phyloP scores from a whole-genome alignment of 1,284 basidiomycete genomes.

The Apiotrichum porosum region DNA sequence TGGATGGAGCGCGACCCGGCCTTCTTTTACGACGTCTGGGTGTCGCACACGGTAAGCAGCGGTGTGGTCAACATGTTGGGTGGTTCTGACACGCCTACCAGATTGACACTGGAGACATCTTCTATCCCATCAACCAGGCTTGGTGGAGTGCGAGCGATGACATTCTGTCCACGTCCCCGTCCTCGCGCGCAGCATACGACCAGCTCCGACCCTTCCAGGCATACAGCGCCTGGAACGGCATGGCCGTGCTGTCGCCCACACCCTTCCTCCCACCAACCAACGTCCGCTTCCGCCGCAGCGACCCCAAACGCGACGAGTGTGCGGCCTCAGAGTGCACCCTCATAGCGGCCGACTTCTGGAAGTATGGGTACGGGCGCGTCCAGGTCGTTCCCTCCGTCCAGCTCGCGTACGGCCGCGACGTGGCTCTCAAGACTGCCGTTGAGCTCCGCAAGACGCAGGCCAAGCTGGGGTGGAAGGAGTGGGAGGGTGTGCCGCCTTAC shows the following conservation, averaged over 20 bases:
- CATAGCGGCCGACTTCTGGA: conserved; percentile 47
- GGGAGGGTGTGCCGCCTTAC: conserved; percentile 38
- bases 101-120: conserved; percentile 46
- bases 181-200: conserved; percentile 20
- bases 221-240: conserved; percentile 46
- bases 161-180: conserved; percentile 38
- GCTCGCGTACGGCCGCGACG: conserved; percentile 44
- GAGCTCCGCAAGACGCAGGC: conserved; percentile 23
- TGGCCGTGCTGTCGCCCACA: conserved; percentile 36
- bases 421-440: conserved; percentile 29
- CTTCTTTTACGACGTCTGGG: conserved; percentile 49
- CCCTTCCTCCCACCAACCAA: conserved; percentile 37
- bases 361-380: conserved; percentile 34
- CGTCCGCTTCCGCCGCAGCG: conserved; percentile 41
- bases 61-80: too few species aligned
- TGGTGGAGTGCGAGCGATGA: conserved; percentile 44
- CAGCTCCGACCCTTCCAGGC: conserved; percentile 45
- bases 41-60: conserved; percentile 41
- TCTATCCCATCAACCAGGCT: conserved; percentile 43
- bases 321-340: conserved; percentile 45
- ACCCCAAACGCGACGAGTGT: conserved; percentile 34
- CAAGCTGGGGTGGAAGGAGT: conserved; percentile 34
- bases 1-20: conserved; percentile 44
- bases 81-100: conserved; percentile 7
- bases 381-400: conserved; percentile 47